A percentile compares a stretch with the other conserved stretches of the same genome.
Conservation (phyloP, 164 flowering plant species). For the Dillenia suffruticosa region DNA sequence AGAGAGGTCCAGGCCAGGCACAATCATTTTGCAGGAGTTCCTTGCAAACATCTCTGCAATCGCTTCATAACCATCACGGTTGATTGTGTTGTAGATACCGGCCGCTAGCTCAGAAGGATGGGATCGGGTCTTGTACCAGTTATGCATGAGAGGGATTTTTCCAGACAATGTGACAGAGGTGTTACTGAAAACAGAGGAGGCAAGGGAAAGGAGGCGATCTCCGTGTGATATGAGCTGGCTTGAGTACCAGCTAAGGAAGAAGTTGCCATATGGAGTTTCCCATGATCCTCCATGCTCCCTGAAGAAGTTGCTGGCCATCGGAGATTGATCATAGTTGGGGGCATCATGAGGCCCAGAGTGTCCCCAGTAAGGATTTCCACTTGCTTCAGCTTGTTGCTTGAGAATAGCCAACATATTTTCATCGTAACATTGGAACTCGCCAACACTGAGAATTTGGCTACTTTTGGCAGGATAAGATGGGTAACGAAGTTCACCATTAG, state of each 20-base stretch:
- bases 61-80: constrained; percentile 64
- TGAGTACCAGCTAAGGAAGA: constrained; percentile 96
- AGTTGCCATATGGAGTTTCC: constrained; percentile 81
- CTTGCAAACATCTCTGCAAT: constrained; percentile 60
- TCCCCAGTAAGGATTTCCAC: constrained; percentile 77
- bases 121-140: constrained; percentile 61
- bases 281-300: constrained; percentile 81
- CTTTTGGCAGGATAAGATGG: constrained; percentile 46
- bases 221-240: constrained; percentile 62
- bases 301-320: constrained; percentile 50
- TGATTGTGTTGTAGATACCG: constrained; percentile 66
- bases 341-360: constrained; percentile 87
- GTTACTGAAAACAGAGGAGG: constrained; percentile 40
- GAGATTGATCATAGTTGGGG: constrained; percentile 53
- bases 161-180: constrained; percentile 37
- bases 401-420: constrained; percentile 64
- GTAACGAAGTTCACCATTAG: constrained; percentile 93
- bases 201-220: constrained; percentile 63
- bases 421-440: constrained; percentile 94
- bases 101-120: constrained; percentile 81
- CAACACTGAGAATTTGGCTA: constrained; percentile 39
- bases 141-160: constrained; percentile 62
- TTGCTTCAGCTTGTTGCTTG: constrained; percentile 54
- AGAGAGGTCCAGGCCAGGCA: constrained; percentile 81
- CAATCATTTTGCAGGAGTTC: constrained; percentile 55